Evolutionary conservation across 345 rosid species (phyloP), one percentile per base, ranked within the genome.

Genomic region (Passiflora organensis): DNA sequence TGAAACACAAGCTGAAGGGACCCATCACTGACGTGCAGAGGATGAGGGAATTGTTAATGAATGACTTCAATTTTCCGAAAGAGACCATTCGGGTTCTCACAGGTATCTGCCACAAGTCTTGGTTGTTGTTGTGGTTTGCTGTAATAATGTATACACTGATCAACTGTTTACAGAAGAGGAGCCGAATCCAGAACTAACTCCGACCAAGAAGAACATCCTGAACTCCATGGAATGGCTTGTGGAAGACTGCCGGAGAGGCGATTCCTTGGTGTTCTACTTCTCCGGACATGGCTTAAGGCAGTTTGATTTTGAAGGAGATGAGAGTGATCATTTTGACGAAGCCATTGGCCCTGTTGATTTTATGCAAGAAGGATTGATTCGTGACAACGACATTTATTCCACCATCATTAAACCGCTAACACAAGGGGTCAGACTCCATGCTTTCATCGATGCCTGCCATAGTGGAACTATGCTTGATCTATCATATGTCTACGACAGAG

Each of bases 401-500:
- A 36, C 60, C 52, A 75, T 84, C 5, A 84, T 84, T 5, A 25
- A 59, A 56, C 87, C 85, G 0, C 77, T 84, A 10, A 48, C 18
- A 1, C 1, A 34, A 2, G 85, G 80, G 17, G 85, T 79, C 23
- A 79, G 61, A 10, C 87, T 84, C 54, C 85, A 81, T 45, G 83
- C 87, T 48, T 67, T 84, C 21, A 67, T 84, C 21, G 87, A 84
- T 67, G 77, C 87, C 46, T 84, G 91, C 53, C 91, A 84, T 36
- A 84, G 91, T 44, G 87, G 85, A 43, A 84, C 91, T 13, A 62
- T 81, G 24, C 80, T 84, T 15, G 91, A 84, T 67, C 81, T 84
- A n/a, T 36, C 60, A 1, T 20, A 68, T 32, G 59, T 73, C 5
- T 84, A 79, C 70, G 37, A 64, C 63, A 49, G 22, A 20, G 10